These are phyloP conservation scores for Xylaria polymorpha DNA, from an alignment of 2,329 filamentous ascomycete species.

Conservation along the genomic window DNA sequence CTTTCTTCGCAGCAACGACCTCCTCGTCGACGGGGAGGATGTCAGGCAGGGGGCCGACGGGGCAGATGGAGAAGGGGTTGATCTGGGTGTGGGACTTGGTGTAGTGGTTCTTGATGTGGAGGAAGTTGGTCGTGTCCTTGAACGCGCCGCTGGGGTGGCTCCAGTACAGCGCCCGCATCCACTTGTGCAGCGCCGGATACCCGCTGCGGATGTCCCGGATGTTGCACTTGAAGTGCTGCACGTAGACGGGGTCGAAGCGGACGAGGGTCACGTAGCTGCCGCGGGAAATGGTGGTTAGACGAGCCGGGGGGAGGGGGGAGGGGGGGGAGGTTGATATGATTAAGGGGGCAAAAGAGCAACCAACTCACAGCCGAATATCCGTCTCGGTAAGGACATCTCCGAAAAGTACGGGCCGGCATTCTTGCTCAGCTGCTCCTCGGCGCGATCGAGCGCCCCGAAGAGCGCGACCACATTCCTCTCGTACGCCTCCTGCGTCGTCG, in stretches of 20 bases:
- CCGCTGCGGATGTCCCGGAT: constrained; percentile 84
- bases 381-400: constrained; percentile 82
- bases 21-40: constrained; percentile 83
- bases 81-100: constrained; percentile 72
- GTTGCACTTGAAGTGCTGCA: constrained; percentile 92
- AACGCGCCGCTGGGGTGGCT: constrained; percentile 74
- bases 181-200: constrained; percentile 83
- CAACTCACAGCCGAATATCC: constrained; percentile 76
- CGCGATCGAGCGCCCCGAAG: constrained; percentile 80
- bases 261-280: constrained; percentile 49
- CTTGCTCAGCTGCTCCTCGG: constrained; percentile 74
- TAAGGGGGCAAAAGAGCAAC: neutral
- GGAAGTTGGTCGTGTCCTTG: constrained; percentile 84
- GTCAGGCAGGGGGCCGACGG: constrained; percentile 84
- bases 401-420: constrained; percentile 75
- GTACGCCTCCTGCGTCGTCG: constrained; percentile 85
- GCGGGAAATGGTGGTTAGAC: neutral
- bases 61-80: constrained; percentile 79
- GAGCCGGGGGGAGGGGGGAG: neutral
- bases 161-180: constrained; percentile 90
- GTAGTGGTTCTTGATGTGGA: constrained; percentile 90
- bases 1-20: constrained; percentile 58
- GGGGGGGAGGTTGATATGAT: neutral
- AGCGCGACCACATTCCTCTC: constrained; percentile 76
- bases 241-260: constrained; percentile 72